Evolutionary conservation across 2,329 filamentous ascomycete species (phyloP).

Genomic region (Xylaria polymorpha): DNA sequence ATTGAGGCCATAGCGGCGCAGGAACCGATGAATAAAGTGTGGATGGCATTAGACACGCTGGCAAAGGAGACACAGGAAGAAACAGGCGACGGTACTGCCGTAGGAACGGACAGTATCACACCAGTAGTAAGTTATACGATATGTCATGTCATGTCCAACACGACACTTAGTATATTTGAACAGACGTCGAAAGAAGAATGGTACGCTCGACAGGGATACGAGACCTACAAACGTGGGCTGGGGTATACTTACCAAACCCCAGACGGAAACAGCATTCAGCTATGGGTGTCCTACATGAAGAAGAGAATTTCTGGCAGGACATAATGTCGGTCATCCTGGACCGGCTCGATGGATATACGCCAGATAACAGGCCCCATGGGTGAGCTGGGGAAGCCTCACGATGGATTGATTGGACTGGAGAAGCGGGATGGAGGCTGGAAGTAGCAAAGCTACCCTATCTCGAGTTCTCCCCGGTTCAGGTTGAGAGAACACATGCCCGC

Average conservation of each 20-base stretch:
- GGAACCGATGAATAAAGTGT: conserved; percentile 50
- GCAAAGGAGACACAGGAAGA: conserved; percentile 47
- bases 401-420: conserved; percentile 25
- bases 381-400: conserved; percentile 23
- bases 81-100: conserved; percentile 45
- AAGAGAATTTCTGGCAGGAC: conserved; percentile 39
- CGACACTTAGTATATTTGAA: conserved; percentile 13
- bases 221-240: conserved; percentile 40
- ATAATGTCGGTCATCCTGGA: neutral
- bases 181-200: conserved; percentile 47
- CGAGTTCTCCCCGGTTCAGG: conserved; percentile 7
- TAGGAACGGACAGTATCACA: conserved; percentile 34
- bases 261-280: conserved; percentile 35
- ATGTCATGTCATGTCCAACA: conserved; percentile 10
- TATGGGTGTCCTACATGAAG: conserved; percentile 46
- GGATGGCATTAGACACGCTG: conserved; percentile 53
- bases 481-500: conserved; percentile 23
- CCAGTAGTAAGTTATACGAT: conserved; percentile 45
- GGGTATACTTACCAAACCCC: conserved; percentile 37
- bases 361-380: neutral
- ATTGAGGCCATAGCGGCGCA: conserved; percentile 50
- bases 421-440: conserved; percentile 15
- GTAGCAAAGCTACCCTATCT: conserved; percentile 20
- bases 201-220: conserved; percentile 46
- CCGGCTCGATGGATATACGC: conserved; percentile 29